Percentiles rank a stretch among this genome's conserved stretches.
phyloP scores from a whole-genome alignment of 2,329 filamentous ascomycete genomes.

The Pseudocercospora musae region DNA sequence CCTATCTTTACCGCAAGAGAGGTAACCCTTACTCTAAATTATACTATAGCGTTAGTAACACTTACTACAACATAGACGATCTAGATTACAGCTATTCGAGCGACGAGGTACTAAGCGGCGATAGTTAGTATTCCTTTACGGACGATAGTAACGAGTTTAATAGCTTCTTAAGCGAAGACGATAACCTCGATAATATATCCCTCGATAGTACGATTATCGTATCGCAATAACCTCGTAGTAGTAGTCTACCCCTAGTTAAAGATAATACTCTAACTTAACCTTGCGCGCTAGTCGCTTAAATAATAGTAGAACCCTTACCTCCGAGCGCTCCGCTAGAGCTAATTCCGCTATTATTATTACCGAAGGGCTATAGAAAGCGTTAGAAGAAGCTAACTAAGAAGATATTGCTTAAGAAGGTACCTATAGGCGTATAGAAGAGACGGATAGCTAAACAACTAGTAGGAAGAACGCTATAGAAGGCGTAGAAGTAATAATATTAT shows the following conservation, averaged over 20 bases:
- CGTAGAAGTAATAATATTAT: too few relatives aligned
- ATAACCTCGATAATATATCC: neutral
- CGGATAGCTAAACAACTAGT: neutral
- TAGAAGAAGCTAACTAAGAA: neutral
- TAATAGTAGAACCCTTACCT: too few relatives aligned
- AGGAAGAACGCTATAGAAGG: neutral
- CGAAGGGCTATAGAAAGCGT: neutral
- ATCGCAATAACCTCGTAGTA: too few relatives aligned
- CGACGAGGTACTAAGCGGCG: neutral
- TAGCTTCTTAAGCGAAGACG: neutral
- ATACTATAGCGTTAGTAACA: neutral
- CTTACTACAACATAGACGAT: neutral
- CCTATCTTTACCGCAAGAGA: neutral
- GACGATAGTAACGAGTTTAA: neutral
- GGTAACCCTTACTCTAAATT: neutral
- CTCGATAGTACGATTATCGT: too few relatives aligned
- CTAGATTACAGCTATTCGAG: neutral
- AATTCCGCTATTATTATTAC: neutral
- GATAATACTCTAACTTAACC: neutral
- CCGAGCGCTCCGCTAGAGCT: neutral
- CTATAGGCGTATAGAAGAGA: neutral
- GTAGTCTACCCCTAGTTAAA: neutral
- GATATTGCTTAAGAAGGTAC: neutral
- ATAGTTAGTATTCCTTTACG: neutral
- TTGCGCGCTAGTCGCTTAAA: too few relatives aligned